A percentile compares a stretch with the other conserved stretches of the same genome.
Conservation (phyloP, 352 stramenopile species). For the Sclerospora graminicola region DNA sequence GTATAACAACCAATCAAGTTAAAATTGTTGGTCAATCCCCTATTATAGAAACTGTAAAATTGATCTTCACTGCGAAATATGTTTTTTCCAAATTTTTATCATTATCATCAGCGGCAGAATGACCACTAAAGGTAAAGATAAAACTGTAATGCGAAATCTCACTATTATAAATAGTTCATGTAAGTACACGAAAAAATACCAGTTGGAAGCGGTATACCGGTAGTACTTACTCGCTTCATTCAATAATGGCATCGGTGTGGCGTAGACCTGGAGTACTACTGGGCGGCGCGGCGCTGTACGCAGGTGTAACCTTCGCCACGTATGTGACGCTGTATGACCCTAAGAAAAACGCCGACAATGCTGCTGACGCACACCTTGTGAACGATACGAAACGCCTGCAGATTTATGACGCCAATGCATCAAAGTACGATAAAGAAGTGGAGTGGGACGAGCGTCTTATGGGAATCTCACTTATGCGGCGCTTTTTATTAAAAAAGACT, state of each 20-base stretch:
- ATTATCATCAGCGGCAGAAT: no score
- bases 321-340: constrained; percentile 75
- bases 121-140: no score
- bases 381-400: constrained; percentile 39
- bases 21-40: no score
- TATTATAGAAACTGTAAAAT: no score
- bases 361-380: constrained; percentile 22
- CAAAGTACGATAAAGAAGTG: constrained; percentile 72
- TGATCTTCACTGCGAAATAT: no score
- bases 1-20: no score
- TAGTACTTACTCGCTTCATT: no score
- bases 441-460: constrained; percentile 68
- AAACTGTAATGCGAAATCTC: no score
- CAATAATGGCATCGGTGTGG: constrained; percentile 7
- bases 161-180: no score
- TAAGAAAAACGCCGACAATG: constrained; percentile 11
- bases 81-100: no score
- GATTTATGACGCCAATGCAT: constrained; percentile 64
- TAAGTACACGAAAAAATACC: no score
- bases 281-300: constrained; percentile 47
- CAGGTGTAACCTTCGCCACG: constrained; percentile 35
- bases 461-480: constrained; percentile 71
- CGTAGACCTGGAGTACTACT: constrained; percentile 47
- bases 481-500: constrained; percentile 63
- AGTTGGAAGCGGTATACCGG: no score